Evolutionary conservation across 768 basidiomycete genomes (phyloP), one percentile per base, ranked within the genome.

Genomic region (Jaapia argillacea): DNA sequence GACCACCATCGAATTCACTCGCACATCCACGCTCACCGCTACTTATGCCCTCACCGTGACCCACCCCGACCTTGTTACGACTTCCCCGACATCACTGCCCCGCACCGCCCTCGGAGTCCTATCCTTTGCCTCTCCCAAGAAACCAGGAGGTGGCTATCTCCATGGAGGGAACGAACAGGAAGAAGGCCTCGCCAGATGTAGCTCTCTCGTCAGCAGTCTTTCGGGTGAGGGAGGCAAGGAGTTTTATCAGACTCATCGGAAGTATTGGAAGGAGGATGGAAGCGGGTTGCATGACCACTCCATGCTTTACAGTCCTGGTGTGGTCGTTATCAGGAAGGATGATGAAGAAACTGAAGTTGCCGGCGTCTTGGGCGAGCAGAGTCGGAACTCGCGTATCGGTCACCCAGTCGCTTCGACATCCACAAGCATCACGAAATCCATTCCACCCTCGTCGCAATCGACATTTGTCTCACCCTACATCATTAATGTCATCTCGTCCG

Each of bases 141-240:
- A 63, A 45, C 64, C 67, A 10, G 67, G 67, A 22, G 69, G 70
- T 24, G 66, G 66, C n/a, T 70, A 61, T 46, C 50, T 68, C 37
- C 61, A 61, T 28, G 71, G 71, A 27, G 67, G 66, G 12, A 61
- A 68, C 45, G 71, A 70, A 40, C 70, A 70, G 52, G 70, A 71
- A 38, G 70, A 71, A 51, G 47, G 44, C 16, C 55, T 72, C 37
- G 65, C 68, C 38, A 58, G 70, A 40, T 60, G 53, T 2, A 69
- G 63, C 35, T 64, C 67, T 2, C 59, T 72, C 25, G 53, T 71
- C 21, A 61, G 61, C 23, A 65, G 61, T 49, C 58, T 72, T 28
- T 52, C 43, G 43, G 50, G 61, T 10, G 48, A 56, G 16, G 58
- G 55, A 5, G 68, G 57, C 22, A 55, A 54, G 43, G 54, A 58